Evolutionary conservation across 2,329 filamentous ascomycete genomes (phyloP).

Genomic region (Corinectria fuckeliana): DNA sequence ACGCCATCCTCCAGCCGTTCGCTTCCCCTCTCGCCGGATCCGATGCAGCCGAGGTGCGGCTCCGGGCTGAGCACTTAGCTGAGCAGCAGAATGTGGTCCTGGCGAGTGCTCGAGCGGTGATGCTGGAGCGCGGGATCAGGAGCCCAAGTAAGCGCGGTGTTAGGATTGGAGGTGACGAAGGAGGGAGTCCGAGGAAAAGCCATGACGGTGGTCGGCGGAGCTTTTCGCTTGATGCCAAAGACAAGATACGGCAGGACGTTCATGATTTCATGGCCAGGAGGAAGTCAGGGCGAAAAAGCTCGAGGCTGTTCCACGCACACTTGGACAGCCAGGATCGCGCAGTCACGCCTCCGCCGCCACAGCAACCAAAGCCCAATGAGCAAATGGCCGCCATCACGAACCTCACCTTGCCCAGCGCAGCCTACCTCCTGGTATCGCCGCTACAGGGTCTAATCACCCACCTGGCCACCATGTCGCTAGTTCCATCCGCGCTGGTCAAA

Average conservation of each 20-base stretch:
- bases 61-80: constrained; percentile 73
- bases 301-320: constrained; percentile 22
- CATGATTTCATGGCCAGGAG: constrained; percentile 55
- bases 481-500: constrained; percentile 41
- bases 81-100: constrained; percentile 63
- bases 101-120: constrained; percentile 44
- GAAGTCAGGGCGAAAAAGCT: constrained; percentile 32
- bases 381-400: constrained; percentile 42
- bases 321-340: constrained; percentile 15
- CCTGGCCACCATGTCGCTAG: constrained; percentile 67
- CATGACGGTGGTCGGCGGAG: constrained; percentile 45
- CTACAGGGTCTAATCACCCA: constrained; percentile 65
- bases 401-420: constrained; percentile 48
- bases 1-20: constrained; percentile 67
- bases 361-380: constrained; percentile 29
- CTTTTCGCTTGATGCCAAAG: constrained; percentile 55
- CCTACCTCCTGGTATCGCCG: constrained; percentile 73
- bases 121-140: constrained; percentile 35
- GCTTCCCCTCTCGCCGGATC: constrained; percentile 58
- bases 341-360: constrained; percentile 1
- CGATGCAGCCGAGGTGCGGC: constrained; percentile 70
- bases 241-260: constrained; percentile 54
- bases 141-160: constrained; percentile 47
- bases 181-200: constrained; percentile 48
- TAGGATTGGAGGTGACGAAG: constrained; percentile 59